These are phyloP conservation scores for Ulmus americana DNA, from an alignment of 331 rosid species.

Conservation along the genomic window DNA sequence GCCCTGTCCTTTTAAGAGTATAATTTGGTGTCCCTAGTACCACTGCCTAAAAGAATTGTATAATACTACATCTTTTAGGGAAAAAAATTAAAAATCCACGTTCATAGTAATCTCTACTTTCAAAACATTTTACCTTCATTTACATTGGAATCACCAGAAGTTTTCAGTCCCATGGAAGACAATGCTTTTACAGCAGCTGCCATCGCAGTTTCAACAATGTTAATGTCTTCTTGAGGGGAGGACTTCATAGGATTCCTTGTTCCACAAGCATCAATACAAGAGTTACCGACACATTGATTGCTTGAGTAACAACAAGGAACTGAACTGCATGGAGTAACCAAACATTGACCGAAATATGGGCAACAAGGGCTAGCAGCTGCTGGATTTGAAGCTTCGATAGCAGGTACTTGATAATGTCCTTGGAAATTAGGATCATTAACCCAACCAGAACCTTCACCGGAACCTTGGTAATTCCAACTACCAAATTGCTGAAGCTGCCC, in stretches of 20 bases:
- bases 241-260: conserved; percentile 29
- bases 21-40: too few species aligned
- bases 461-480: conserved; percentile 48
- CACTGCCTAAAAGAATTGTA: too few species aligned
- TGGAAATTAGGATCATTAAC: conserved; percentile 27
- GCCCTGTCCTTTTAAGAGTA: too few species aligned
- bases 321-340: conserved; percentile 28
- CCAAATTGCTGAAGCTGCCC: conserved; percentile 66
- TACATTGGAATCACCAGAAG: conserved; percentile 36
- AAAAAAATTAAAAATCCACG: neutral
- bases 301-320: conserved; percentile 35
- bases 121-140: conserved; percentile 45
- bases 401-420: conserved; percentile 28
- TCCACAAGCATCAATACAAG: conserved; percentile 26
- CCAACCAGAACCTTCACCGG: conserved; percentile 30
- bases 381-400: conserved; percentile 39
- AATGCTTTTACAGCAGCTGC: conserved; percentile 72
- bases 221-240: conserved; percentile 37
- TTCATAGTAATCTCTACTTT: neutral
- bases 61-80: neutral
- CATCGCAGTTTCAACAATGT: conserved; percentile 50
- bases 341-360: conserved; percentile 40
- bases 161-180: conserved; percentile 40
- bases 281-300: conserved; percentile 36
- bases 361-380: conserved; percentile 43